Evolutionary conservation across 176 grass and related monocot genomes (phyloP), one percentile per base, ranked within the genome.

Genomic region (Aegilops tauschii): DNA sequence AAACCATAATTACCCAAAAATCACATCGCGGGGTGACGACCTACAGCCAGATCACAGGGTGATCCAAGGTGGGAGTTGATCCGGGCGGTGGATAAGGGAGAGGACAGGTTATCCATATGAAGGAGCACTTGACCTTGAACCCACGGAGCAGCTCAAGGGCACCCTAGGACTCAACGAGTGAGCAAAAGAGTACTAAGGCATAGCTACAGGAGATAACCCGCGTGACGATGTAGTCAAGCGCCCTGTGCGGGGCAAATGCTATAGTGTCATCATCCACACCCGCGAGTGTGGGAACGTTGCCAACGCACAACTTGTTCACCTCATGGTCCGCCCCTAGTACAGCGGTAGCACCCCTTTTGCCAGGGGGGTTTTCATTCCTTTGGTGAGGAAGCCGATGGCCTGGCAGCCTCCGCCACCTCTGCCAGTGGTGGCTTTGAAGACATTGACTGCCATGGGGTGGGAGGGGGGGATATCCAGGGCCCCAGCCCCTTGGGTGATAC

Each of bases 261-360:
- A 8, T 6, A 8, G 36, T 37, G 6, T 37, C 36, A 6, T 37
- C 36, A 8, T 37, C 5, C 36, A 8, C 36, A 6, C 1, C 36
- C 36, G 36, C 6, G 36, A 7, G 36, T 37, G 36, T 37, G 36
- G 36, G 36, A 37, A 37, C 6, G 36, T 37, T 37, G 36, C 93
- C 88, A 45, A 90, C 86, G 88, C 93, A 95, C 13, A 95, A 86
- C 70, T 88, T 90, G 88, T 86, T 95, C 47, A 80, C 89, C 73
- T 85, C 88, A 23, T n/a, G 3, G 21, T 49, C 17, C 36, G 36
- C 36, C 36, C 36, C 36, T 37, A 37, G 36, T 6, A 37, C 36
- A 6, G 1, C 6, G 6, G 29, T 85, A 2, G 25, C 83, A 39
- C 73, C 59, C 13, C 35, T 8, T 37, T 5, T 47, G 13, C 36